Conservation (phyloP, 2,329 filamentous ascomycete genomes). For the Pseudocercospora vitis region DNA sequence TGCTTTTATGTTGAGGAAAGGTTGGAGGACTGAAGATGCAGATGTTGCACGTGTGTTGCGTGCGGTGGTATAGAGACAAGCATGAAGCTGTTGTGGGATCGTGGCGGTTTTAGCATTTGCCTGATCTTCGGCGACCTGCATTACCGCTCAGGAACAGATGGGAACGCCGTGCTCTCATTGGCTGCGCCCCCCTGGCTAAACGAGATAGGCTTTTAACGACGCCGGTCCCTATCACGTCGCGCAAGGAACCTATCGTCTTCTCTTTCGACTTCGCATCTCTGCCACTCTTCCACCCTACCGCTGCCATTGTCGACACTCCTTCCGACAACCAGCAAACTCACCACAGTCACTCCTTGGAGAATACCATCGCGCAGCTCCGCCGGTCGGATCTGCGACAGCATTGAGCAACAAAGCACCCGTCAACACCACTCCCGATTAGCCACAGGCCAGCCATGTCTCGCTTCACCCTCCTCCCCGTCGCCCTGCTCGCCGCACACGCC, state of each 20-base stretch:
- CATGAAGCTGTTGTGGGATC: too few relatives aligned
- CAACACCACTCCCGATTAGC: constrained; percentile 1
- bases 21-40: too few relatives aligned
- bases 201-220: constrained; percentile 3
- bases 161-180: neutral
- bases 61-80: neutral
- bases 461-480: constrained; percentile 25
- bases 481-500: constrained; percentile 27
- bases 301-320: constrained; percentile 8
- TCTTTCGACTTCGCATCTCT: neutral
- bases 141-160: too few relatives aligned
- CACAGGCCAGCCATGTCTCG: constrained; percentile 25
- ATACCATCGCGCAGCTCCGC: constrained; percentile 11
- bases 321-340: neutral
- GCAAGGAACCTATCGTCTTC: neutral
- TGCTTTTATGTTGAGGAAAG: too few relatives aligned
- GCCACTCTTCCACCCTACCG: neutral
- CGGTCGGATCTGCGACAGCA: constrained; percentile 18
- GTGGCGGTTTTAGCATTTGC: neutral
- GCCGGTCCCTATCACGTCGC: constrained; percentile 2
- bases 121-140: neutral
- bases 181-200: neutral
- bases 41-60: too few relatives aligned
- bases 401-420: constrained; percentile 1
- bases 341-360: constrained; percentile 18